These are phyloP conservation scores for Cadophora sp. DNA, from an alignment of 2,329 filamentous ascomycete genomes.

Conservation along the genomic window DNA sequence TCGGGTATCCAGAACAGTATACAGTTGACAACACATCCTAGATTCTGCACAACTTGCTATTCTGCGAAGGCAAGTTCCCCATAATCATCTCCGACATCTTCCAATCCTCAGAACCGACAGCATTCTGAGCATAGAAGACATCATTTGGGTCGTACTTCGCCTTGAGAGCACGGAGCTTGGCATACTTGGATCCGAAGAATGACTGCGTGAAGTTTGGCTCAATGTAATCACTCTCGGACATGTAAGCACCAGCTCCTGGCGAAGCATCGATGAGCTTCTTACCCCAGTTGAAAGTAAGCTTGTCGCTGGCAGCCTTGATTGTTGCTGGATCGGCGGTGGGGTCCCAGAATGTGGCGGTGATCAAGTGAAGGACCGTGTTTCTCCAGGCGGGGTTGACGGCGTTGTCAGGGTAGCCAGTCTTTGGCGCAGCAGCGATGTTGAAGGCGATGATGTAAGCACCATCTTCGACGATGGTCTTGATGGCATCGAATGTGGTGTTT, in stretches of 20 bases:
- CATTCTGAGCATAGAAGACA: slow-evolving; percentile 46
- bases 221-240: slow-evolving; percentile 57
- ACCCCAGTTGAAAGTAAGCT: slow-evolving; percentile 31
- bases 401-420: slow-evolving; percentile 43
- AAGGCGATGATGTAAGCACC: slow-evolving; percentile 45
- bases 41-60: slow-evolving; percentile 28
- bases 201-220: slow-evolving; percentile 47
- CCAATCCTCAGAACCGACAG: slow-evolving; percentile 35
- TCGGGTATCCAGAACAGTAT: not conserved
- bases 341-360: slow-evolving; percentile 25
- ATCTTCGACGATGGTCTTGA: slow-evolving; percentile 44
- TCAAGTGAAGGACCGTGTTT: slow-evolving; percentile 29
- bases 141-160: slow-evolving; percentile 52
- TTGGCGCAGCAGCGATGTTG: slow-evolving; percentile 33
- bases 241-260: slow-evolving; percentile 49
- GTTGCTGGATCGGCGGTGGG: slow-evolving; percentile 51
- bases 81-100: slow-evolving; percentile 40
- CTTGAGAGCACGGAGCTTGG: slow-evolving; percentile 52
- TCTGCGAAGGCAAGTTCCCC: slow-evolving; percentile 31
- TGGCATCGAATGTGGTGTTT: slow-evolving; percentile 40
- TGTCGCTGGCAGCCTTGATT: slow-evolving; percentile 50
- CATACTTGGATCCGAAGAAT: slow-evolving; percentile 44
- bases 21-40: not conserved
- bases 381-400: slow-evolving; percentile 46
- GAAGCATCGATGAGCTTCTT: slow-evolving; percentile 25